Evolutionary conservation across 2,329 filamentous ascomycete species (phyloP), one percentile per base, ranked within the genome.

Genomic region (Cladosporium cucumerinum): DNA sequence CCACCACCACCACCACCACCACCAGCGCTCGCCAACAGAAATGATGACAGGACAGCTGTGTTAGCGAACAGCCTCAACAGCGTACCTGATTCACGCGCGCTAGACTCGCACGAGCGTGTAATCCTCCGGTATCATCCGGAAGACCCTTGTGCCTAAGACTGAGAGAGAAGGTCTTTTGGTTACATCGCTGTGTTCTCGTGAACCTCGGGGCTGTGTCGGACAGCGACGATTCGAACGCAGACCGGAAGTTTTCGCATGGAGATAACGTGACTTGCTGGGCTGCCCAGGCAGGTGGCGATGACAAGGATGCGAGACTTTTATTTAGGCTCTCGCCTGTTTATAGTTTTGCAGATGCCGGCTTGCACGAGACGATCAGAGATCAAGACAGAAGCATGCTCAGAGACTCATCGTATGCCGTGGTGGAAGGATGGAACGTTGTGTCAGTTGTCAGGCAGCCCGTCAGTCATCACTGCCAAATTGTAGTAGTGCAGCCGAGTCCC

Each of bases 101-200:
- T 43, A 43, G 55, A 58, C 55, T 46, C 36, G 55, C 55, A 25
- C 36, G 55, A 58, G 36, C 34, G 55, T 39, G 23, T 39, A 39
- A 58, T 58, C 55, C 55, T 58, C 46, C 55, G 55, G 55, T 25
- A 58, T 43, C 34, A 34, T 58, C 55, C 55, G 54, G 32, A 23
- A 46, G 55, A 58, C 55, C 55, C 55, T 58, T 58, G 55, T 30
- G 51, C 18, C 51, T 21, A 54, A 4, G 51, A 30, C n/a, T 30
- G 26, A 54, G 51, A 8, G 26, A 46, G 39, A 46, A 46, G n/a
- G 39, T 46, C 39, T 6, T 46, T n/a, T 46, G 39, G 39, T 46
- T 46, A n/a, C 39, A 46, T 46, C 39, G 39, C 39, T 21, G 39
- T 46, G 39, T 46, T 46, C 39, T 46, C 39, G 39, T 46, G 39